Conservation (phyloP, 1,139 yeast species). For the Taiozyma sp. region DNA sequence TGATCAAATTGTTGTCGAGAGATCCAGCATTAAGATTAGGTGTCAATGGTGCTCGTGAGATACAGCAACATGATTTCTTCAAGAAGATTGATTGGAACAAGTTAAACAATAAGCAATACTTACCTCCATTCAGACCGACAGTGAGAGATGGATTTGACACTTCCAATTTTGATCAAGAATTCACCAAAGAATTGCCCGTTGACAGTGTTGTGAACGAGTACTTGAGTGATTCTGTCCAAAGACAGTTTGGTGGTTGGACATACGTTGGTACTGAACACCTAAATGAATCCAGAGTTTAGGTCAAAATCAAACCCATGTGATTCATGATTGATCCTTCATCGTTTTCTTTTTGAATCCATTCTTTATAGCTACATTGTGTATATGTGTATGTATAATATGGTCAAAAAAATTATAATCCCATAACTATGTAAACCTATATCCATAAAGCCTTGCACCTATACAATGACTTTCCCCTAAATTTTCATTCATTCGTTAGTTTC, state of each 20-base stretch:
- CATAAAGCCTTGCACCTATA: not conserved
- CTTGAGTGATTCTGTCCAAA: slow-evolving; percentile 85
- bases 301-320: not conserved
- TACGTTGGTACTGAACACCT: slow-evolving; percentile 62
- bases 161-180: slow-evolving; percentile 88
- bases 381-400: too few relatives aligned
- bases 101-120: slow-evolving; percentile 78
- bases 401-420: not conserved
- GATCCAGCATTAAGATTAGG: slow-evolving; percentile 83
- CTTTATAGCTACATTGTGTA: too few relatives aligned
- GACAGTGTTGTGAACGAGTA: slow-evolving; percentile 95
- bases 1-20: slow-evolving; percentile 72
- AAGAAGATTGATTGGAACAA: slow-evolving; percentile 90
- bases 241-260: slow-evolving; percentile 99
- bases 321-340: not conserved
- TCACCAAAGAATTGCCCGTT: slow-evolving; percentile 89
- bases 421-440: not conserved
- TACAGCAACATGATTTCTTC: slow-evolving; percentile 82
- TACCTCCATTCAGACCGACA: slow-evolving; percentile 94
- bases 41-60: slow-evolving; percentile 76
- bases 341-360: not conserved
- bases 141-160: slow-evolving; percentile 87
- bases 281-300: slow-evolving; percentile 16
- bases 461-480: not conserved
- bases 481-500: not conserved